Evolutionary conservation across 2,329 filamentous ascomycete genomes (phyloP).

Genomic region (Penicillium sp.): DNA sequence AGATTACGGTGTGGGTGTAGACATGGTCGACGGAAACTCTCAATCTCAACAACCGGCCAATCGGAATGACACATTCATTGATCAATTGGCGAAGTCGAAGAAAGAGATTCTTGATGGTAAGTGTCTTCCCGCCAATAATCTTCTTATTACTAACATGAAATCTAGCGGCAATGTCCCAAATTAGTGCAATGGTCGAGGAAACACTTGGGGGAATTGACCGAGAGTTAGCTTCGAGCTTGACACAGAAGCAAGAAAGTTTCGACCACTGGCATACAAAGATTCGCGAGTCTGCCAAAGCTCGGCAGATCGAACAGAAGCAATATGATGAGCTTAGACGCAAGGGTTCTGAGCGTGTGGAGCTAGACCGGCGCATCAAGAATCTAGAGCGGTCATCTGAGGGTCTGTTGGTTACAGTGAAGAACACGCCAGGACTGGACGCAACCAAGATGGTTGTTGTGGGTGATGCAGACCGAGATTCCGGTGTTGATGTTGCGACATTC

Average conservation of each 20-base stretch:
- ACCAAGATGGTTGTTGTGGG: constrained; percentile 49
- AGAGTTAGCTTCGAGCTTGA: constrained; percentile 77
- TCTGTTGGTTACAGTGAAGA: constrained; percentile 58
- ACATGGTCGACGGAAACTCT: constrained; percentile 53
- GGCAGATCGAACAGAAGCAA: constrained; percentile 72
- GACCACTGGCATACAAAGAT: constrained; percentile 80
- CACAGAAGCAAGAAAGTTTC: constrained; percentile 77
- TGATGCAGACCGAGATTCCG: constrained; percentile 49
- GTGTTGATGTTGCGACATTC: constrained; percentile 38
- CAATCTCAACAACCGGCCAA: constrained; percentile 49
- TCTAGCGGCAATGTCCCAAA: constrained; percentile 41
- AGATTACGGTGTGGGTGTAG: constrained; percentile 89
- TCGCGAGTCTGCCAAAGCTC: constrained; percentile 73
- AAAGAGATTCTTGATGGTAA: constrained; percentile 49
- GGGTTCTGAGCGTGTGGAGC: constrained; percentile 63
- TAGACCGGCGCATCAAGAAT: constrained; percentile 71
- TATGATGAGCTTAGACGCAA: constrained; percentile 70
- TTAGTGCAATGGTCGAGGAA: constrained; percentile 69
- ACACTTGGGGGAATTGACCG: constrained; percentile 76
- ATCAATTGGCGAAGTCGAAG: constrained; percentile 47
- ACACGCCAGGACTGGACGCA: constrained; percentile 47
- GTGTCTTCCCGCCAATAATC: not conserved
- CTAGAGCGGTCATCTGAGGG: constrained; percentile 71
- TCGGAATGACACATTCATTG: constrained; percentile 44
- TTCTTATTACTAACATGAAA: constrained; percentile 35